Percentiles rank a stretch among this genome's conserved stretches.
Evolutionary conservation across 345 rosid genomes (phyloP).

Genomic region (Citrus reticulata): DNA sequence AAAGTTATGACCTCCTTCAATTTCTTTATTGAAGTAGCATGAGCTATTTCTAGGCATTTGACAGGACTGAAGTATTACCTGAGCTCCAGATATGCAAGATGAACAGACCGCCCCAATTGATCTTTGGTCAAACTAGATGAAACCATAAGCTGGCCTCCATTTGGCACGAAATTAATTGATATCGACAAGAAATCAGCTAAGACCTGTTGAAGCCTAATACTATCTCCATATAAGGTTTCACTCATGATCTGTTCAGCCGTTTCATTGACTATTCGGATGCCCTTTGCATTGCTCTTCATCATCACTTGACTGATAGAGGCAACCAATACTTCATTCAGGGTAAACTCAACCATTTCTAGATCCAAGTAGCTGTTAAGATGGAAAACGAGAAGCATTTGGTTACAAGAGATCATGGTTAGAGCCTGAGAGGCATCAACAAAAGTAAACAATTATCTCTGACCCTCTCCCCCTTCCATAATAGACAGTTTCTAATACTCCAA

Average conservation of each 20-base stretch:
- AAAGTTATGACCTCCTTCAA: not conserved
- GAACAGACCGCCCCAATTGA: constrained; percentile 66
- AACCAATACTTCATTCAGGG: constrained; percentile 46
- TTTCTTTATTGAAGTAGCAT: not conserved
- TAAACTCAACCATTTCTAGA: constrained; percentile 77
- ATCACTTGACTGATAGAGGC: constrained; percentile 72
- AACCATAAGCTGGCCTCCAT: constrained; percentile 52
- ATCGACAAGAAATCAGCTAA: constrained; percentile 64
- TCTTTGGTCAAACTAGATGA: constrained; percentile 59
- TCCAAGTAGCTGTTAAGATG: constrained; percentile 56
- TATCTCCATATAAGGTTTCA: constrained; percentile 70
- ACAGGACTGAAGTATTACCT: constrained; percentile 40
- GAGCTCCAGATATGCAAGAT: constrained; percentile 64
- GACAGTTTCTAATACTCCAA: not conserved
- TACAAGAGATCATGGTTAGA: not conserved
- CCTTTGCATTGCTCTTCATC: constrained; percentile 61
- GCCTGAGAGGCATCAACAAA: not conserved
- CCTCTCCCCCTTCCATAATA: not conserved
- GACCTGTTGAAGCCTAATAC: constrained; percentile 81
- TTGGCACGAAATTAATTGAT: constrained; percentile 56
- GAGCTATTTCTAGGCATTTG: not conserved
- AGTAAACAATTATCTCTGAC: not conserved
- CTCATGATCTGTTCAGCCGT: constrained; percentile 46
- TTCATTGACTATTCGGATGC: constrained; percentile 49
- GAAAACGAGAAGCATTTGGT: not conserved